Evolutionary conservation across 805 yeast genomes (phyloP), one percentile per base, ranked within the genome.

Genomic region (Pichia insulana): DNA sequence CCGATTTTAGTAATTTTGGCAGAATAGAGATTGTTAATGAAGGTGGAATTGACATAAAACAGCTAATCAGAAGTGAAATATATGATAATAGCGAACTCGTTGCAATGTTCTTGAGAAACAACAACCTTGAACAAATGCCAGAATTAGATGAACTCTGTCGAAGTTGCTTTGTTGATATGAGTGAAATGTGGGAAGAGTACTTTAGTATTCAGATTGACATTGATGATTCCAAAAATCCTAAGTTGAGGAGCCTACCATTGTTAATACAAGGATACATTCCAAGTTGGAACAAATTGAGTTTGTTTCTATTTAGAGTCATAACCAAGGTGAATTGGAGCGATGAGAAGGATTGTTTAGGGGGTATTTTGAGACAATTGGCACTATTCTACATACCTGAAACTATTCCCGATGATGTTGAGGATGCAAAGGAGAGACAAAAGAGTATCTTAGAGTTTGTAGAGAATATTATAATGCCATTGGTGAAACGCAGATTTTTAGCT

Each of bases 1-100:
- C 81, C 1, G 86, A 85, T 45, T 87, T 92, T 61, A 74, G 82
- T 34, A 89, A 88, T 55, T 90, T 77, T 62, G 97, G 98, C 1
- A 59, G 58, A 7, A 65, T 81, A 1, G 53, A 58, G 19, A 58
- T 80, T 1, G 59, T 57, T 1, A 33, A 47, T 26, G 50, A 56
- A 3, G 44, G 39, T 16, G 47, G 47, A 3, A 39, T 72, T 7
- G 48, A 65, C 9, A 48, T 73, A 0, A 47, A 52, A 11, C 63
- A 65, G 1, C 50, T 77, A 4, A 53, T 79, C 9, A 31, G 36
- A 22, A 50, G 52, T 2, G 62, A 67, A 2, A 65, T 73, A 2
- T 62, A 64, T 45, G 48, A 56, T 13, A 49, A 53, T 9, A 51
- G 44, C 3, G 46, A 48, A 6, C 30, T 34, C 53, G 31, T 37